A percentile compares a stretch with the other conserved stretches of the same genome.
These are phyloP conservation scores for Recurvomyces mirabilis DNA, from an alignment of 495 filamentous ascomycete genomes.

Conservation along the genomic window DNA sequence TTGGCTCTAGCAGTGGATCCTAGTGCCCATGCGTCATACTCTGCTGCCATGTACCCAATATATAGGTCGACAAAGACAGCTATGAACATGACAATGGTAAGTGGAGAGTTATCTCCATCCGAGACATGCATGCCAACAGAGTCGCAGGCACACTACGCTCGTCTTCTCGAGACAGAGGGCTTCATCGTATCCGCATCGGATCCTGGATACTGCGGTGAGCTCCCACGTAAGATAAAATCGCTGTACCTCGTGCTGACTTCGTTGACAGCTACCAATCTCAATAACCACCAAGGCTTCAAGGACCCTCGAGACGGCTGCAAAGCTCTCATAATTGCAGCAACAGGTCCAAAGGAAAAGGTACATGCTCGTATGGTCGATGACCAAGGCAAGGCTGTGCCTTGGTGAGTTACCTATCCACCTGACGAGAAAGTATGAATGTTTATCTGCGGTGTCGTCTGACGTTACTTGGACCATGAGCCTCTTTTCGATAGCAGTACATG, in stretches of 20 bases:
- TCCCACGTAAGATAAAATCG: not conserved
- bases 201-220: slow-evolving; percentile 13
- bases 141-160: slow-evolving; percentile 1
- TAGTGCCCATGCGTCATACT: slow-evolving; percentile 9
- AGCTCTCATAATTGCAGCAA: slow-evolving; percentile 1
- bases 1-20: slow-evolving; percentile 20
- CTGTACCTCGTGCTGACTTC: not conserved
- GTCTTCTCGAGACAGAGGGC: slow-evolving; percentile 7
- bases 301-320: slow-evolving; percentile 9
- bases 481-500: too few relatives aligned
- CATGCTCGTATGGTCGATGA: slow-evolving; percentile 9
- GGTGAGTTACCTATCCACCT: too few relatives aligned
- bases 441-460: too few relatives aligned
- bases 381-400: too few relatives aligned
- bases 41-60: slow-evolving; percentile 1
- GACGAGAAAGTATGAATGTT: too few relatives aligned
- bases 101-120: too few relatives aligned
- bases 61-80: slow-evolving; percentile 38
- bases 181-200: slow-evolving; percentile 11
- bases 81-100: slow-evolving; percentile 30
- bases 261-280: slow-evolving; percentile 5
- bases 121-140: too few relatives aligned
- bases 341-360: not conserved
- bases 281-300: slow-evolving; percentile 1
- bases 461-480: too few relatives aligned